Evolutionary conservation across 1,284 basidiomycete genomes (phyloP).

Genomic region (Ustanciosporium gigantosporum): DNA sequence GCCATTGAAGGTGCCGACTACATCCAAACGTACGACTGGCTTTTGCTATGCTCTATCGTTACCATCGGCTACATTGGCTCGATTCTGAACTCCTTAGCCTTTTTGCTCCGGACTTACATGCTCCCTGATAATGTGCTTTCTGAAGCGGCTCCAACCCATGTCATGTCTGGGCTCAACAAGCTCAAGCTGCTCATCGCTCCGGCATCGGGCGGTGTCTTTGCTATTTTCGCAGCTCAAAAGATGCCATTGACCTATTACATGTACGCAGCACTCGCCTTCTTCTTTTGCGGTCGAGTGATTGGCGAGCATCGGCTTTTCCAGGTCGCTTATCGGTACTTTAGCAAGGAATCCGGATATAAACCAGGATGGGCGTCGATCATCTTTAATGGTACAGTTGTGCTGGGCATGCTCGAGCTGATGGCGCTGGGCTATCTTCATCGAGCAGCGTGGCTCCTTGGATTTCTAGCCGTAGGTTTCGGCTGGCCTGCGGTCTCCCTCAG

Average conservation of each 20-base stretch:
- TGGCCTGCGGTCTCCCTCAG: conserved; percentile 64
- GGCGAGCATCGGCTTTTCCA: conserved; percentile 28
- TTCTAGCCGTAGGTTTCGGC: conserved; percentile 69
- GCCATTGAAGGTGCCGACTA: conserved; percentile 75
- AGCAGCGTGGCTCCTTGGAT: conserved; percentile 74
- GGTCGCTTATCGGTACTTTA: neutral
- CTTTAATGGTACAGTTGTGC: neutral
- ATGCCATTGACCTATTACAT: conserved; percentile 76
- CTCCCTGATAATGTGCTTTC: conserved; percentile 10
- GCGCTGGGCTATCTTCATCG: conserved; percentile 70
- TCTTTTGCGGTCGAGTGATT: conserved; percentile 66
- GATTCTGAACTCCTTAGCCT: conserved; percentile 63
- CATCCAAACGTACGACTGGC: conserved; percentile 81
- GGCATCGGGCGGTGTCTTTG: conserved; percentile 18
- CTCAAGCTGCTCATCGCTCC: conserved; percentile 20
- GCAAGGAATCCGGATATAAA: neutral
- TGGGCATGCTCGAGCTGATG: conserved; percentile 67
- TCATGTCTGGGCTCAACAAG: neutral
- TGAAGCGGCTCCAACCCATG: neutral
- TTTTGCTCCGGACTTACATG: conserved; percentile 48
- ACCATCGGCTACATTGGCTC: conserved; percentile 77
- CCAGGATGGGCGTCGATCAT: neutral
- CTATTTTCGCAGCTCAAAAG: conserved; percentile 69
- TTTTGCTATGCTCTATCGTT: conserved; percentile 73
- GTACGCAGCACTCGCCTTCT: conserved; percentile 75